Base-by-base conservation (phyloP, 75 land plant genomes). In the Picea sitchensis region DNA sequence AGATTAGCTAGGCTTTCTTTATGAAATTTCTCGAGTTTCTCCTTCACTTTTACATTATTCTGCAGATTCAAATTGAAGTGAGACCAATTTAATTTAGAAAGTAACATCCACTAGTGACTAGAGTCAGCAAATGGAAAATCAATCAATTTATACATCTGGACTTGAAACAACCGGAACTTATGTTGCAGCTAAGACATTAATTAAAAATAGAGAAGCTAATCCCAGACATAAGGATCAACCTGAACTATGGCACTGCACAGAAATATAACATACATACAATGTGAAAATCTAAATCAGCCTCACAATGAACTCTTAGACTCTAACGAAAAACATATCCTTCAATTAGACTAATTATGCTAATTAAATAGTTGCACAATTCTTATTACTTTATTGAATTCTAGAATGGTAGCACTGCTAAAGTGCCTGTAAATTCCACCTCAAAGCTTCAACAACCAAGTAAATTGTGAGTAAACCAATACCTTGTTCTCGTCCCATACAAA, bases 401-500 rank as follows among this genome's bases (percentile, higher is more conserved):
- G 3, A 23, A 78, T 58, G 63, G 7, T 31, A 36, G 26, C 57
- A 44, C 1, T 61, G 26, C 47, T 68, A 8, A 21, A 79, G 2
- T 13, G 14, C 30, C 26, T 5, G 23, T 9, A 18, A 71, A 64
- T 56, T 34, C 26, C 51, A 47, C 51, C 51, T 47, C 51, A 47
- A 7, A 5, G 51, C 5, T 47, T 64, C 62, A 7, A 47, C 44
- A 59, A 65, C 13, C 76, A 17, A 20, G 63, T 38, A 58, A 58
- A 62, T 31, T 30, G 51, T 36, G 17, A 69, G 12, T 3, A 63
- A 69, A 31, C 9, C 21, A 32, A 23, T 76, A 84, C 86, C 86
- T 82, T 58, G 77, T 82, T 82, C 51, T 81, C 86, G 61, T 23
- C 64, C 84, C 78, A 77, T 32, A 77, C 86, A 82, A 63, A 84